Evolutionary conservation across 31 red algal genomes (phyloP), one percentile per base, ranked within the genome.

Genomic region (Odonthalia washingtoniensis): DNA sequence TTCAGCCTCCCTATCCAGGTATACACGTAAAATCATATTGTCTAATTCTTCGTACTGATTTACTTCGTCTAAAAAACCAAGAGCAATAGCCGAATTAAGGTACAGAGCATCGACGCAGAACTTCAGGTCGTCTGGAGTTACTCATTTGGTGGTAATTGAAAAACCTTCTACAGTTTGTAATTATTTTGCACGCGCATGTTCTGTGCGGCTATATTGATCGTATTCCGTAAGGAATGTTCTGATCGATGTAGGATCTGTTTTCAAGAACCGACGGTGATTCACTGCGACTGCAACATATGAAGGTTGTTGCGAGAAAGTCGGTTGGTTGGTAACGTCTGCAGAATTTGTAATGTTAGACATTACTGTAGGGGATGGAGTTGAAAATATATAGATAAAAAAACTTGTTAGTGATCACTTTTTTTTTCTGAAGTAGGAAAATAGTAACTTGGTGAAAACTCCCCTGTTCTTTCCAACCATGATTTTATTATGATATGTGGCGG

Each of bases 1-100:
- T 70, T 83, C 80, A 0, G 80, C 60, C 26, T 83, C 70, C 6
- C 17, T 40, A 27, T 83, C 80, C 28, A 83, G 65, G 37, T 70
- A 83, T 0, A 0, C 0, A 14, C 80, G 80, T 5, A 83, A 46
- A 17, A 21, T 39, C 12, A 36, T 21, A 21, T 83, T 65, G 0
- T 61, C 45, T 9, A 83, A 32, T 9, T 32, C 32, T 32, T 0
- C 36, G 63, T 6, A 70, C n/a, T 9, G 4, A 9, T 33, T 39
- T 12, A 70, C 80, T 16, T 0, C 80, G 21, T 24, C 24, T 0
- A 83, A 44, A 83, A 57, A 68, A 30, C 62, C 62, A 16, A 66
- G 34, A 36, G 46, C 80, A 6, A 83, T 40, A 5, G 80, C 60
- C 0, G 80, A 70, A 26, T 66, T 33, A 40, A 69, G 60, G 14